These are phyloP conservation scores for Cryptosporidium meleagridis DNA, from an alignment of 169 alveolate genomes.

Conservation along the genomic window DNA sequence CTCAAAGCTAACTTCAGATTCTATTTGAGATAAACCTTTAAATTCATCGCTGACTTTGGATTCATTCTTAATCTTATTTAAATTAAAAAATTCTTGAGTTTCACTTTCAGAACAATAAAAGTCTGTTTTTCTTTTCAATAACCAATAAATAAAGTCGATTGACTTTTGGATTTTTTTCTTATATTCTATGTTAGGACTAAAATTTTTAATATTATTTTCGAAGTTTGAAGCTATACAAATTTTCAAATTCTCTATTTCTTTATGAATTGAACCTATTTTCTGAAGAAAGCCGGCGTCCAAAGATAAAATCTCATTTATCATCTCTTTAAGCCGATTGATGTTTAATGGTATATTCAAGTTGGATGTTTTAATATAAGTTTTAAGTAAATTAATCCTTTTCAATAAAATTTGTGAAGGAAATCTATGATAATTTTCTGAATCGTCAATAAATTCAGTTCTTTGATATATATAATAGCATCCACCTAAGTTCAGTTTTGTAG, in stretches of 20 bases:
- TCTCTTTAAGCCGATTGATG: neutral
- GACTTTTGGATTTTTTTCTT: neutral
- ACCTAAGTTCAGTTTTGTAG: neutral
- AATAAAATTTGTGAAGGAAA: conserved; percentile 1
- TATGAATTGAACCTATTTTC: neutral
- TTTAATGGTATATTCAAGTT: neutral
- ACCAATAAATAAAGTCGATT: neutral
- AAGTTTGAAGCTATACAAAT: neutral
- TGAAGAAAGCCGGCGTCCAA: neutral
- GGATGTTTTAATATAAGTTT: neutral
- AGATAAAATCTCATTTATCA: neutral
- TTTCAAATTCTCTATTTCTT: neutral
- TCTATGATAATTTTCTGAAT: neutral
- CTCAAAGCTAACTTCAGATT: neutral
- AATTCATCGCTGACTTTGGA: neutral
- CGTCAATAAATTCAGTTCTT: conserved; percentile 32
- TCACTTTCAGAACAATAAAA: neutral
- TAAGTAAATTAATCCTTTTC: neutral
- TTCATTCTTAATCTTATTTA: neutral
- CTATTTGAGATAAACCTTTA: neutral
- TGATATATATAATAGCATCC: conserved; percentile 9
- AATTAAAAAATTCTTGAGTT: neutral
- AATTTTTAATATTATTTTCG: neutral
- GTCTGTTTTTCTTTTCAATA: neutral
- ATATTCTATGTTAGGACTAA: neutral